Conservation (phyloP, 2,329 filamentous ascomycete genomes). For the Fusarium buxicola region DNA sequence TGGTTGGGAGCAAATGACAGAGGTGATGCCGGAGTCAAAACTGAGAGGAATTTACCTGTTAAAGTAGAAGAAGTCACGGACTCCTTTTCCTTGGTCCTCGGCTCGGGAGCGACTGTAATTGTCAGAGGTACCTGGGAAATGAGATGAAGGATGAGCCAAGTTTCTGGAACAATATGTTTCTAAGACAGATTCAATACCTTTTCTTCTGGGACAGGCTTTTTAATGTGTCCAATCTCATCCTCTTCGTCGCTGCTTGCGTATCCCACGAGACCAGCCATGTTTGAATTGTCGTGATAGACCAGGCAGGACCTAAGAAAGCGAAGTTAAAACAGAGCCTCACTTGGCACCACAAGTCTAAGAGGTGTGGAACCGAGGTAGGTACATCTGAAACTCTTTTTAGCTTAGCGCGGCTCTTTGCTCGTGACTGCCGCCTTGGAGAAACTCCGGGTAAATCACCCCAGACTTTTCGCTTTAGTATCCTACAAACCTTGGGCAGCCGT, state of each 20-base stretch:
- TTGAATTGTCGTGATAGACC: constrained; percentile 33
- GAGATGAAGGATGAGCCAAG: constrained; percentile 8
- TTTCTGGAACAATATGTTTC: neutral
- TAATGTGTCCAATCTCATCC: constrained; percentile 47
- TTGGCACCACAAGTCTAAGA: constrained; percentile 9
- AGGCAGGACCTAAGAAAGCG: neutral
- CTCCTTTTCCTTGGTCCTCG: constrained; percentile 9
- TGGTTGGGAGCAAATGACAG: neutral
- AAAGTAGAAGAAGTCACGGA: neutral
- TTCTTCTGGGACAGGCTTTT: constrained; percentile 9
- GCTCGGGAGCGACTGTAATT: constrained; percentile 1
- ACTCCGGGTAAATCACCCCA: constrained; percentile 23
- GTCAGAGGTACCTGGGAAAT: constrained; percentile 14
- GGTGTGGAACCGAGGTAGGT: constrained; percentile 26
- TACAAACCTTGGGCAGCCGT: constrained; percentile 28
- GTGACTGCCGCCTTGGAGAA: constrained; percentile 13
- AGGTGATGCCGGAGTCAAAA: neutral
- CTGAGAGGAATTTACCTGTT: constrained; percentile 11
- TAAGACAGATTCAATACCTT: constrained; percentile 23
- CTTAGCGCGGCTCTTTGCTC: constrained; percentile 32
- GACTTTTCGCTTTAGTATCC: neutral
- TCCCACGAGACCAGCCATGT: constrained; percentile 59
- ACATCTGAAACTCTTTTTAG: constrained; percentile 24
- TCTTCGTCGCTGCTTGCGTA: constrained; percentile 67
- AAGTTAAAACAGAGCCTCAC: constrained; percentile 11